Conservation (phyloP, 1,284 basidiomycete genomes). For the Anthracocystis panici-leucophaei region DNA sequence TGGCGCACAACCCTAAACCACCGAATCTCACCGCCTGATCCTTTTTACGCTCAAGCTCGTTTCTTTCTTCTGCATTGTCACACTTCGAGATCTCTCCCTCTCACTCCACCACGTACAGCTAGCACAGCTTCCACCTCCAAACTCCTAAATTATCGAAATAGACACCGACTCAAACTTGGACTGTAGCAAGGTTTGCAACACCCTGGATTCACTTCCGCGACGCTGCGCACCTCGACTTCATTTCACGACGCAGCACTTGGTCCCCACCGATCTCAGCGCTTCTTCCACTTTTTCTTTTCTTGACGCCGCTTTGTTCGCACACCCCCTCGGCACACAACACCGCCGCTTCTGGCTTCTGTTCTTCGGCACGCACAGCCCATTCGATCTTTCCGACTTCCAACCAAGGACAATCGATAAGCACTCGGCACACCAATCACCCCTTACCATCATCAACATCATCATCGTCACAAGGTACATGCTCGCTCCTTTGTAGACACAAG, state of each 20-base stretch:
- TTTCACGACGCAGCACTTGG: conserved; percentile 1
- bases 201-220: neutral
- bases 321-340: neutral
- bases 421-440: neutral
- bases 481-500: conserved; percentile 4
- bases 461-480: conserved; percentile 2
- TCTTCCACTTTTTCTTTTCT: conserved; percentile 2
- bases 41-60: conserved; percentile 7
- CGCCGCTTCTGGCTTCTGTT: neutral
- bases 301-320: conserved; percentile 2
- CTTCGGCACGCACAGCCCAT: neutral
- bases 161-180: neutral
- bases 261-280: neutral
- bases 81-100: neutral
- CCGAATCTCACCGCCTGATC: neutral
- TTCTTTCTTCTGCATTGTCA: neutral
- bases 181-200: conserved; percentile 14
- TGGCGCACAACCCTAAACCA: conserved; percentile 1
- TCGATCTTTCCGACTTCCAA: neutral
- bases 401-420: neutral
- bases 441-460: neutral
- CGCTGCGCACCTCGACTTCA: conserved; percentile 30
- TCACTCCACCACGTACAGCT: neutral
- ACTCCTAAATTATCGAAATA: neutral
- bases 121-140: neutral